These are phyloP conservation scores for Anisogramma anomala DNA, from an alignment of 2,329 filamentous ascomycete species.

Conservation along the genomic window DNA sequence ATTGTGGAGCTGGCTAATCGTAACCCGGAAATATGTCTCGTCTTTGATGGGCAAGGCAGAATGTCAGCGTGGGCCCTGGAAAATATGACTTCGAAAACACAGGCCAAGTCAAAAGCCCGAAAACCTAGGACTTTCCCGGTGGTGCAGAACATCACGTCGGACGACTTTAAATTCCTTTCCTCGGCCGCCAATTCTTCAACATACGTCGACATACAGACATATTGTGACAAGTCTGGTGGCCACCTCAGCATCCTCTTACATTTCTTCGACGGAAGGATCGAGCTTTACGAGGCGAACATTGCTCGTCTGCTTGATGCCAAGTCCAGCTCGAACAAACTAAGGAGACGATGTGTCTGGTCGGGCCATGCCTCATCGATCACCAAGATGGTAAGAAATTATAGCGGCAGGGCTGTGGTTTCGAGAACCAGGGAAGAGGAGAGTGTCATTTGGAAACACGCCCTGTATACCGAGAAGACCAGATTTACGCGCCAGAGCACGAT, in stretches of 20 bases:
- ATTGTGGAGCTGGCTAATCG: slow-evolving; percentile 77
- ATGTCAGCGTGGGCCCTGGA: slow-evolving; percentile 93
- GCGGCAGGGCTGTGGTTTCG: slow-evolving; percentile 69
- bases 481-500: slow-evolving; percentile 59
- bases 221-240: slow-evolving; percentile 54
- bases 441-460: slow-evolving; percentile 67
- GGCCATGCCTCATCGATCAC: slow-evolving; percentile 72
- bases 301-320: slow-evolving; percentile 70
- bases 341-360: slow-evolving; percentile 60
- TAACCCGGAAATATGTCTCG: slow-evolving; percentile 75
- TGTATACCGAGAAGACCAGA: slow-evolving; percentile 36
- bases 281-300: slow-evolving; percentile 68
- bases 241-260: slow-evolving; percentile 67
- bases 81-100: slow-evolving; percentile 62
- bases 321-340: slow-evolving; percentile 47
- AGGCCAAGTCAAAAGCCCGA: slow-evolving; percentile 18
- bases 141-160: slow-evolving; percentile 54
- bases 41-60: slow-evolving; percentile 69
- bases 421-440: slow-evolving; percentile 68
- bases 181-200: slow-evolving; percentile 17
- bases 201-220: slow-evolving; percentile 61
- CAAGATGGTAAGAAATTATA: slow-evolving; percentile 78
- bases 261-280: slow-evolving; percentile 73
- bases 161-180: slow-evolving; percentile 37
- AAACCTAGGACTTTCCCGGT: slow-evolving; percentile 70